Base-by-base conservation (phyloP, 352 stramenopile genomes). In the Phytophthora pluvialis region DNA sequence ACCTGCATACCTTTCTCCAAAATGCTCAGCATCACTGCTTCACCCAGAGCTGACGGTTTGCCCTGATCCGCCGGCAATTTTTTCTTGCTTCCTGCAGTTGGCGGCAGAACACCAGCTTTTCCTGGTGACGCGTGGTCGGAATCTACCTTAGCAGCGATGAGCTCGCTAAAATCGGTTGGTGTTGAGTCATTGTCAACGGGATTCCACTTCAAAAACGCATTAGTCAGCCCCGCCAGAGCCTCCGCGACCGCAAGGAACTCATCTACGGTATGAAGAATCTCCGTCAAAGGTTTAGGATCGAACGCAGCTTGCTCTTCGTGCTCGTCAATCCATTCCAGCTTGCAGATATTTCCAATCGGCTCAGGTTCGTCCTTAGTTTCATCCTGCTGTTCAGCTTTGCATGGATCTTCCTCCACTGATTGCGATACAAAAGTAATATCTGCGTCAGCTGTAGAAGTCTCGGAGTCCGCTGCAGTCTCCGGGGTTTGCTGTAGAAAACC, bases 291-390 rank as follows among this genome's bases (percentile, higher is more conserved):
- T 5, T 60, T 53, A 0, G 78, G 57, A 5, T 57, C 40, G 15
- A 87, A 89, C 0, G 66, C 53, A 0, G 47, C 38, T 12, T 60
- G 48, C n/a, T 84, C 72, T 5, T 72, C 55, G 11, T 70, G 73
- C 38, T 88, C 80, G 29, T 81, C 77, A 25, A 77, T 53, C 82
- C 80, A 89, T 38, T 87, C 78, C 18, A 91, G 64, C 21, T 75
- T 77, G 50, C 67, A 81, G 0, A 54, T n/a, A 43, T 58, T 42
- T n/a, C 21, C 51, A 53, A 67, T 44, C 5, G 43, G 16, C 3
- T 51, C 46, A 2, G 12, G 3, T 7, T 59, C 21, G 38, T 13
- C 0, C 13, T 56, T 48, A 18, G 21, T 25, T 18, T 43, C 44
- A 49, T 61, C 46, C 7, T 31, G 25, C 59, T 40, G 38, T n/a